Evolutionary conservation across 202 grass and related monocot genomes (phyloP), one percentile per base, ranked within the genome.

Genomic region (Setaria viridis): DNA sequence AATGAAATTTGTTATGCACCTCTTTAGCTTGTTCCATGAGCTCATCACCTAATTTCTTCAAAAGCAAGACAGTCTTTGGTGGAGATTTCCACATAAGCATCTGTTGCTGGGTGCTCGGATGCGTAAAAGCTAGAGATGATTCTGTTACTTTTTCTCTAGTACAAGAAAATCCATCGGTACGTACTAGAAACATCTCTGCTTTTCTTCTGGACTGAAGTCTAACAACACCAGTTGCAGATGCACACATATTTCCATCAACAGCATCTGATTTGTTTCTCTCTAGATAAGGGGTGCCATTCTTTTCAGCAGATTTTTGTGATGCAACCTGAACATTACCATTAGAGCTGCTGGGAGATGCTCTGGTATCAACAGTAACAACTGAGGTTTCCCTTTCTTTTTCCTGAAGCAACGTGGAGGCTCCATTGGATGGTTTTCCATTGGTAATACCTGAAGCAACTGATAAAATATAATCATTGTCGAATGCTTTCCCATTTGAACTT

Each of bases 81-180:
- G 94, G 89, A 91, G 93, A 90, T 82, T 99, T 99, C 97, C 97
- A 99, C 94, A 99, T 99, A 76, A 99, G 94, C 97, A 99, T 99
- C 70, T 99, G 97, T 84, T 97, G 94, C 42, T 99, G 97, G 70
- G 97, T 97, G 88, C 90, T 99, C 70, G 97, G 92, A 80, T 99
- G 97, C 10, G 92, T 93, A 75, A 99, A 99, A 56, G 97, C 94
- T 64, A 99, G 70, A 84, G 94, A 94, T n/a, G 97, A 99, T 85
- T 99, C 94, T 59, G 97, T 99, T 62, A 97, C 97, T 92, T 99
- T 94, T 89, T 99, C 97, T 88, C 97, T 94, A 74, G 90, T 90
- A 80, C 97, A 99, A 57, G 97, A 94, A 74, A 97, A 99, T 69
- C 97, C 97, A 90, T 99, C 97, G 34, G 97, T 99, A 58, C 97